phyloP scores from a whole-genome alignment of 805 yeast species.

The Komagataella ulmi region DNA sequence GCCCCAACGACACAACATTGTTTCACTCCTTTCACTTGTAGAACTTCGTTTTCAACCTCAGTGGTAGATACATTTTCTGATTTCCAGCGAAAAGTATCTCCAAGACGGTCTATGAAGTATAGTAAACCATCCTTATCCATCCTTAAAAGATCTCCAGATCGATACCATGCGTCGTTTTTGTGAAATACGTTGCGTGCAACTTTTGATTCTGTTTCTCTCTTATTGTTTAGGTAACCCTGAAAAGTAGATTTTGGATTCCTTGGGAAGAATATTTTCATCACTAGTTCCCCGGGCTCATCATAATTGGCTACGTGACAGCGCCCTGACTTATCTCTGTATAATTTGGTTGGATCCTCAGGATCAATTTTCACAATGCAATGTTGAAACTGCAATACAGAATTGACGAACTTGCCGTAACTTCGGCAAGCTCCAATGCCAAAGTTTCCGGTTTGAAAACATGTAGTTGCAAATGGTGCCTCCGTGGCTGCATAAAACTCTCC shows the following conservation, averaged over 20 bases:
- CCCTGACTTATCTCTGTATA: constrained; percentile 59
- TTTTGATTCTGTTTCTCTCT: constrained; percentile 67
- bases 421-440: constrained; percentile 84
- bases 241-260: constrained; percentile 59
- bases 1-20: constrained; percentile 84
- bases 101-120: constrained; percentile 84
- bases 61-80: constrained; percentile 90
- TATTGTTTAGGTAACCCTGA: constrained; percentile 83
- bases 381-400: constrained; percentile 31
- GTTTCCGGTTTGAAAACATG: constrained; percentile 65
- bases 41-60: constrained; percentile 75
- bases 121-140: constrained; percentile 55
- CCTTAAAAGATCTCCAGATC: constrained; percentile 75
- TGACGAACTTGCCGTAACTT: constrained; percentile 52
- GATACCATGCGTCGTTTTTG: constrained; percentile 84
- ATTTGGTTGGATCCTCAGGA: constrained; percentile 59
- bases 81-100: constrained; percentile 95
- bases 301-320: constrained; percentile 37
- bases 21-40: constrained; percentile 29
- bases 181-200: constrained; percentile 59
- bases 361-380: constrained; percentile 64
- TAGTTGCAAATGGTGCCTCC: constrained; percentile 82
- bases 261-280: constrained; percentile 57
- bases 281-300: constrained; percentile 76
- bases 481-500: constrained; percentile 94